Percentiles rank a stretch among this genome's conserved stretches.
These are phyloP conservation scores for Ganoderma boninense DNA, from an alignment of 1,284 basidiomycete species.

Conservation along the genomic window DNA sequence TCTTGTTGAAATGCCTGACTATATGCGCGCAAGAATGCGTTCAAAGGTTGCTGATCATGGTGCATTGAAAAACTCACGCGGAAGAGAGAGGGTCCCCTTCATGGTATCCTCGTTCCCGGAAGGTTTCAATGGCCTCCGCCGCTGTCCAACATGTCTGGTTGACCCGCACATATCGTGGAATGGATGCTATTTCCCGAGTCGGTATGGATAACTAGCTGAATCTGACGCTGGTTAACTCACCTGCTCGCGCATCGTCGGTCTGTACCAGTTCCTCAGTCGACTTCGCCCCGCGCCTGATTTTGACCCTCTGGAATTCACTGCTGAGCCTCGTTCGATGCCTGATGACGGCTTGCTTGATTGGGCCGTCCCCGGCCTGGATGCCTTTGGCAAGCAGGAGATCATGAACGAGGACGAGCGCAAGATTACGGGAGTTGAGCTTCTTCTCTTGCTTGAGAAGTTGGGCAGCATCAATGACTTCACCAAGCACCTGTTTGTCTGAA, in stretches of 20 bases:
- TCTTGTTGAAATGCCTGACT: slow-evolving; percentile 77
- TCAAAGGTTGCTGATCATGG: background rate
- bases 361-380: slow-evolving; percentile 89
- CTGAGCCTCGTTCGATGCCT: slow-evolving; percentile 90
- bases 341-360: slow-evolving; percentile 83
- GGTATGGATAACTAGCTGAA: background rate
- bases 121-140: slow-evolving; percentile 63
- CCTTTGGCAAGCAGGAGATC: slow-evolving; percentile 84
- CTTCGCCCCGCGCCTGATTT: slow-evolving; percentile 79
- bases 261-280: slow-evolving; percentile 74
- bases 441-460: slow-evolving; percentile 79
- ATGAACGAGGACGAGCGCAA: slow-evolving; percentile 87
- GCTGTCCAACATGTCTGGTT: slow-evolving; percentile 79
- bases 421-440: slow-evolving; percentile 75
- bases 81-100: slow-evolving; percentile 60
- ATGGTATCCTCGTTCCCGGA: slow-evolving; percentile 62
- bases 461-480: slow-evolving; percentile 68
- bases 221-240: slow-evolving; percentile 46
- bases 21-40: slow-evolving; percentile 4
- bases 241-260: slow-evolving; percentile 65
- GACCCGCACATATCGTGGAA: slow-evolving; percentile 87
- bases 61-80: slow-evolving; percentile 47
- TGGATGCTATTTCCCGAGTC: slow-evolving; percentile 54
- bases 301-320: slow-evolving; percentile 85
- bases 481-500: slow-evolving; percentile 75